Evolutionary conservation across 2,329 filamentous ascomycete species (phyloP).

Genomic region (Exophiala sp.): DNA sequence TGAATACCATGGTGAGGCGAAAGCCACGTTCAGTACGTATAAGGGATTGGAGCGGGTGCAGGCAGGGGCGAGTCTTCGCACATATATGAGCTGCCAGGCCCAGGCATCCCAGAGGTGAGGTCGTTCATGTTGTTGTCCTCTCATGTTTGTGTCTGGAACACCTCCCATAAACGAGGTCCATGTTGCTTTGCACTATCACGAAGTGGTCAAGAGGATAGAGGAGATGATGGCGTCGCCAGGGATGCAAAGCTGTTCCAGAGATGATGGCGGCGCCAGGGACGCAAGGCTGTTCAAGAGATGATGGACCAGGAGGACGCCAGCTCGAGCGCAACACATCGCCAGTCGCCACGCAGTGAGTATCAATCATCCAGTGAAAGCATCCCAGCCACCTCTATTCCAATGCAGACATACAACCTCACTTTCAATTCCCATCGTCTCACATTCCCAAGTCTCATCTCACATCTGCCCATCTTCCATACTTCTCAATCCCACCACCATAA

Average conservation of each 20-base stretch:
- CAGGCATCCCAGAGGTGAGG: no score
- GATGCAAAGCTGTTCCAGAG: not conserved
- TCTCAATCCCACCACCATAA: not conserved
- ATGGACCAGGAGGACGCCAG: not conserved
- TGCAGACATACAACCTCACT: not conserved
- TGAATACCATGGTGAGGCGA: no score
- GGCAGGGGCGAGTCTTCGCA: no score
- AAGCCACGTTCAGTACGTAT: no score
- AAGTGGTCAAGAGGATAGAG: no score
- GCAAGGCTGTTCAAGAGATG: not conserved
- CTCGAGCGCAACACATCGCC: not conserved
- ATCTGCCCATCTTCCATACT: not conserved
- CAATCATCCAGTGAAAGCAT: not conserved
- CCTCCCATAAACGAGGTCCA: no score
- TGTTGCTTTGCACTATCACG: no score
- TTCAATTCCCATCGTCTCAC: not conserved
- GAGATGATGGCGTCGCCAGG: not conserved
- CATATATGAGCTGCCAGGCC: no score
- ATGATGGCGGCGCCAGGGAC: not conserved
- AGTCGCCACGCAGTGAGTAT: not conserved
- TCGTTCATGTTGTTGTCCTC: no score
- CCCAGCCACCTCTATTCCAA: not conserved
- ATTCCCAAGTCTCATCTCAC: not conserved
- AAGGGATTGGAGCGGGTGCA: no score
- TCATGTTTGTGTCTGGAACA: no score